Conservation (phyloP, 2,329 filamentous ascomycete genomes). For the Pseudocercospora crystallina region DNA sequence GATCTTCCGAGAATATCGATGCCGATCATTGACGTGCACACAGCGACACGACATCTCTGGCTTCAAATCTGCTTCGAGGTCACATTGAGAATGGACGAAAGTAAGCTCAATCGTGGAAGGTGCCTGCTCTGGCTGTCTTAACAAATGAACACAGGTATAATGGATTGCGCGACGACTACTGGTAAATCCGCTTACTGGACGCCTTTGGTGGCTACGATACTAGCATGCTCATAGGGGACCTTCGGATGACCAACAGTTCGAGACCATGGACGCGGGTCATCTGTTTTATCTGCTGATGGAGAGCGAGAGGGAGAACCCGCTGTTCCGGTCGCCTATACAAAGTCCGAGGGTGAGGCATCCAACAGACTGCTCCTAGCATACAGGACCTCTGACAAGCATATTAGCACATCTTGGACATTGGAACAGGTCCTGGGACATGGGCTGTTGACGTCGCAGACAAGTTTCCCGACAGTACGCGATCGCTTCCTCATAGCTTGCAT, state of each 20-base stretch:
- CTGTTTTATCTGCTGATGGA: constrained; percentile 24
- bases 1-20: too few relatives aligned
- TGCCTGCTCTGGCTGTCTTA: background rate
- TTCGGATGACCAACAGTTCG: constrained; percentile 22
- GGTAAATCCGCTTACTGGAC: background rate
- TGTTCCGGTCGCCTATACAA: constrained; percentile 36
- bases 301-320: constrained; percentile 22
- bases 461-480: constrained; percentile 15
- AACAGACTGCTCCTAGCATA: background rate
- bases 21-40: background rate
- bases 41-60: constrained; percentile 18
- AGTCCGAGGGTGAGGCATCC: constrained; percentile 22
- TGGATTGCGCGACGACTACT: constrained; percentile 19
- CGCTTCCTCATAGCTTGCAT: background rate
- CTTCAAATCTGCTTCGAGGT: constrained; percentile 15
- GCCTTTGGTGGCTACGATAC: background rate
- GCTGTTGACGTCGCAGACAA: constrained; percentile 37
- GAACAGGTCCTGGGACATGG: constrained; percentile 43
- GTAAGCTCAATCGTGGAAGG: background rate
- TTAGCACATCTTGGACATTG: constrained; percentile 16
- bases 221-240: constrained; percentile 6
- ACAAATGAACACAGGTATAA: constrained; percentile 6
- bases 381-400: constrained; percentile 39
- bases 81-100: constrained; percentile 23
- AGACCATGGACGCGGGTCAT: constrained; percentile 19